These are phyloP conservation scores for Lachnum nothofagi DNA, from an alignment of 2,329 filamentous ascomycete species.

Conservation along the genomic window DNA sequence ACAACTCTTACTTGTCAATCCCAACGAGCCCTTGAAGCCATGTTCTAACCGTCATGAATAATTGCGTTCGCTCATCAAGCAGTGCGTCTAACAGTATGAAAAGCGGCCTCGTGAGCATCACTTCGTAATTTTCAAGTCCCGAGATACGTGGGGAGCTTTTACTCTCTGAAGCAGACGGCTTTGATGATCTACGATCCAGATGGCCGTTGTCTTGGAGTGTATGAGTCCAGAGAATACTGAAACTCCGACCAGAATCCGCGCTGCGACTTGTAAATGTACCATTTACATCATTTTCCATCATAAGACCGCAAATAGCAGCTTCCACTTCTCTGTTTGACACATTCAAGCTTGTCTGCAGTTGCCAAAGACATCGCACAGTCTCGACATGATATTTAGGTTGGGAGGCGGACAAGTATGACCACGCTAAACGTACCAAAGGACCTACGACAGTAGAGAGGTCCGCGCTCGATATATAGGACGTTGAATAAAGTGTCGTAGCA, in stretches of 20 bases:
- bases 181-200: constrained; percentile 46
- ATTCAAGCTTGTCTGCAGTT: constrained; percentile 69
- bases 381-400: constrained; percentile 94
- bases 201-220: constrained; percentile 53
- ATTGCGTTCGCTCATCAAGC: constrained; percentile 64
- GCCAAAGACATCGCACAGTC: constrained; percentile 79
- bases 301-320: constrained; percentile 65
- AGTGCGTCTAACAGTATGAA: constrained; percentile 78
- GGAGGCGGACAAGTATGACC: constrained; percentile 74
- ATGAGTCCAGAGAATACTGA: constrained; percentile 78
- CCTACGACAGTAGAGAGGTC: constrained; percentile 60
- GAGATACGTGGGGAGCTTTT: constrained; percentile 40
- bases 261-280: constrained; percentile 45
- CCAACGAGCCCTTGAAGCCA: constrained; percentile 70
- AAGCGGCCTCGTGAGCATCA: constrained; percentile 74
- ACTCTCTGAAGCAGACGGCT: constrained; percentile 37
- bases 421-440: constrained; percentile 66
- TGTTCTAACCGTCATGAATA: constrained; percentile 69
- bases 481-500: constrained; percentile 50
- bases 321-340: constrained; percentile 69
- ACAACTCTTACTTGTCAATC: constrained; percentile 52
- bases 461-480: constrained; percentile 46
- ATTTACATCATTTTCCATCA: constrained; percentile 51
- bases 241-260: constrained; percentile 62
- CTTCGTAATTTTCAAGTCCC: constrained; percentile 59